phyloP scores from a whole-genome alignment of 2,329 filamentous ascomycete genomes.

The Trichophyton mentagrophytes region DNA sequence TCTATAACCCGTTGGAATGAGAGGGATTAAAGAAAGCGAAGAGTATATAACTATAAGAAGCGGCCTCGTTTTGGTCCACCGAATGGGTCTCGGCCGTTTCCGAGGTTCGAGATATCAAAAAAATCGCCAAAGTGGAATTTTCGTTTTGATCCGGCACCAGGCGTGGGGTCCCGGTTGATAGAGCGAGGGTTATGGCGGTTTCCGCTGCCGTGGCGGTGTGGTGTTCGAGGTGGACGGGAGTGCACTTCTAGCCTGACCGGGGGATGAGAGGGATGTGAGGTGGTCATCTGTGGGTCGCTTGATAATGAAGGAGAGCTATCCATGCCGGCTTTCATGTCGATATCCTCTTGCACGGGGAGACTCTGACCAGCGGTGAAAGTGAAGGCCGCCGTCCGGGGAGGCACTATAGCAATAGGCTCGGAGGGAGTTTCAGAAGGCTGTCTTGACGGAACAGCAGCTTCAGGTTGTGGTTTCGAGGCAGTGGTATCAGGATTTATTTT shows the following conservation, averaged over 20 bases:
- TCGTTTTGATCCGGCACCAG: slow-evolving; percentile 35
- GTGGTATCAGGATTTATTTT: slow-evolving; percentile 23
- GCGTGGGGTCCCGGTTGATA: slow-evolving; percentile 27
- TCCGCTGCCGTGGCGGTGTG: slow-evolving; percentile 28
- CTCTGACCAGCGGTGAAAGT: slow-evolving; percentile 33
- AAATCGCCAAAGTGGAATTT: slow-evolving; percentile 37
- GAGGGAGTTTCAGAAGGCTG: slow-evolving; percentile 12
- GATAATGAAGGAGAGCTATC: slow-evolving; percentile 20
- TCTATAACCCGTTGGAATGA: too few species aligned
- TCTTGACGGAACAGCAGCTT: slow-evolving; percentile 15
- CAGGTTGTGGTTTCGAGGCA: slow-evolving; percentile 17
- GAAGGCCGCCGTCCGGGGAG: slow-evolving; percentile 26
- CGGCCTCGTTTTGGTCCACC: slow-evolving; percentile 38
- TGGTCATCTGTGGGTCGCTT: slow-evolving; percentile 19
- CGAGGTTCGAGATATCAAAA: slow-evolving; percentile 37
- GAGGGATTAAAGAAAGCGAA: not conserved
- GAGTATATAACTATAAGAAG: slow-evolving; percentile 26
- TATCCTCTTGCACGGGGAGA: slow-evolving; percentile 25
- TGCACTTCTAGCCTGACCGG: slow-evolving; percentile 33
- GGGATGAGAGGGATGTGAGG: slow-evolving; percentile 16
- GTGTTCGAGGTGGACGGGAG: slow-evolving; percentile 29
- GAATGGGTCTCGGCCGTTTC: slow-evolving; percentile 31
- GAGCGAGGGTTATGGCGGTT: slow-evolving; percentile 26
- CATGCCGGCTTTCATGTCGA: slow-evolving; percentile 31
- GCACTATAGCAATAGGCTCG: slow-evolving; percentile 1